Base-by-base conservation (phyloP, 768 basidiomycete genomes). In the Boletus patriciae region DNA sequence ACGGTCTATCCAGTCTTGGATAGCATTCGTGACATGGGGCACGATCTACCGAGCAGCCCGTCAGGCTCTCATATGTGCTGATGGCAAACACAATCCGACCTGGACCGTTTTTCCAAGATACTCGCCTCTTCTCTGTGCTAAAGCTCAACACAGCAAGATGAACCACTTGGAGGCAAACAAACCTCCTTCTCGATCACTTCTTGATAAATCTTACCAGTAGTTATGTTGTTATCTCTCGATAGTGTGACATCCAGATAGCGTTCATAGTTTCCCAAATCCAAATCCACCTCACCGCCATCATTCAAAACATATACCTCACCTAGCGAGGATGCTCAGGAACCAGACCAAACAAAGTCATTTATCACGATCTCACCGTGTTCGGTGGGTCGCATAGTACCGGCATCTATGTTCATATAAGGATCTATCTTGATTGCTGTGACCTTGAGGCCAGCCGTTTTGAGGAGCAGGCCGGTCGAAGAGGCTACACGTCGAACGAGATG, bases 321-420 rank as follows among this genome's bases (percentile, higher is more conserved):
- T 89, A 60, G 23, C 53, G 41, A 53, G 61, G 53, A 57, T 51
- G 56, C 60, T 73, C 42, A 73, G 64, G 62, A 49, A 41, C 50
- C 7, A 41, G 45, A 37, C 21, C 16, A 40, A 42, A 34, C 47
- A 53, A 21, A 29, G 21, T 3, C 43, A 54, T 61, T 29, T 41
- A 50, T 34, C 57, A 40, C 45, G 48, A 58, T 60, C 86, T 80
- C 71, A 92, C 95, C 96, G 71, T 99, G 96, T 73, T 99, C 96
- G 16, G 94, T 96, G 15, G 96, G 96, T 48, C 93, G 82, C 96
- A 99, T 99, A 19, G 96, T 98, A 36, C 96, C 96, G 23, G 96
- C 96, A 80, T 99, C 96, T 66, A 99, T 98, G 77, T 99, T 99
- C 96, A 99, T 98, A 66, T 99, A 99, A 15, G 96, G 96, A 72